These are phyloP conservation scores for Pseudogymnoascus sp. DNA, from an alignment of 2,329 filamentous ascomycete species.

Conservation along the genomic window DNA sequence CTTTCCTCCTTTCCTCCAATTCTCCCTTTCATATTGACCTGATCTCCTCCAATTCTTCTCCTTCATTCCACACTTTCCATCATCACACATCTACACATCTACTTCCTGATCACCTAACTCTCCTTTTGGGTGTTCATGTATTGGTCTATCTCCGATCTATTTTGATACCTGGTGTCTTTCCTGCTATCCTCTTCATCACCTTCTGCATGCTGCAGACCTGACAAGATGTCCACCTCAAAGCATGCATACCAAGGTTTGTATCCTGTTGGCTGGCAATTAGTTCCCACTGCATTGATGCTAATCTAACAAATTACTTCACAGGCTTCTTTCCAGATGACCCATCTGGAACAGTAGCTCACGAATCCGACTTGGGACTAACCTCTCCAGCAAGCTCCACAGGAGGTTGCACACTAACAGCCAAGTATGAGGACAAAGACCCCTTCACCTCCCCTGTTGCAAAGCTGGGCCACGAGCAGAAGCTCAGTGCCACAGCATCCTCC, in stretches of 20 bases:
- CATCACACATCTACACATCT: background rate
- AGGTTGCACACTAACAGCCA: slow-evolving; percentile 18
- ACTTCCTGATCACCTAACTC: background rate
- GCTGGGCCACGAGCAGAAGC: slow-evolving; percentile 36
- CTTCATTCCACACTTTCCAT: background rate
- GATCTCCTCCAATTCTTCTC: background rate
- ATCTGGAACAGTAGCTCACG: slow-evolving; percentile 8
- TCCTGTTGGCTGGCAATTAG: slow-evolving; percentile 41
- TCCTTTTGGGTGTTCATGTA: background rate
- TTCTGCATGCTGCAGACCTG: background rate
- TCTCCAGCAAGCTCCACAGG: slow-evolving; percentile 19
- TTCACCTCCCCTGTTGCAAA: slow-evolving; percentile 37
- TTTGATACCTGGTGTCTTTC: background rate
- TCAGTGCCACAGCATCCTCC: slow-evolving; percentile 57
- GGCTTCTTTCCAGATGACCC: slow-evolving; percentile 55
- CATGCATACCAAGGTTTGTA: slow-evolving; percentile 10
- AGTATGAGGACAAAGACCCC: slow-evolving; percentile 42
- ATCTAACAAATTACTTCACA: slow-evolving; percentile 57
- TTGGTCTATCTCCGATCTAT: background rate
- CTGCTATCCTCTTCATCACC: background rate
- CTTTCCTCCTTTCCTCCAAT: background rate
- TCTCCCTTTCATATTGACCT: slow-evolving; percentile 4
- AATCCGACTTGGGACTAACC: slow-evolving; percentile 15
- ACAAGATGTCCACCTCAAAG: slow-evolving; percentile 12
- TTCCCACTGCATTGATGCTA: slow-evolving; percentile 52